Base-by-base conservation (phyloP, 164 flowering plant species). In the Liriodendron chinense region DNA sequence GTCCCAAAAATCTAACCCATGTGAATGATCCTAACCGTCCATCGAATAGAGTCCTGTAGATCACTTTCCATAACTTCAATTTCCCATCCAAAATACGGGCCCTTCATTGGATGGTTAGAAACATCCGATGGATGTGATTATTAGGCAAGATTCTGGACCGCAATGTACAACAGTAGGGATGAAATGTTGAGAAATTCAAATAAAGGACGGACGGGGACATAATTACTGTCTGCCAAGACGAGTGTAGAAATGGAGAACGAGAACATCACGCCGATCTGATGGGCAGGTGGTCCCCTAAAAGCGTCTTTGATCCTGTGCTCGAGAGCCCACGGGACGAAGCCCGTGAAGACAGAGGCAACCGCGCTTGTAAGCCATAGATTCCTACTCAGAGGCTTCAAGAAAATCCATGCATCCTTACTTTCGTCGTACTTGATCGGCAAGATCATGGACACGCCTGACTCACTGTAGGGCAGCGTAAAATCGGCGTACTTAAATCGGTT, bases 141-240 rank as follows among this genome's bases (percentile, higher is more conserved):
- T 34, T 34, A n/a, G 16, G n/a, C n/a, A n/a, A n/a, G n/a, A n/a
- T n/a, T n/a, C n/a, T n/a, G n/a, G n/a, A n/a, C n/a, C n/a, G n/a
- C n/a, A n/a, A n/a, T n/a, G n/a, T n/a, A n/a, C n/a, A n/a, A n/a
- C n/a, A 34, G 5, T 34, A 34, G 3, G 5, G 5, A 34, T 34
- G 64, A 61, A 22, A n/a, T 8, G 6, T 64, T 9, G 13, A 23
- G 67, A 24, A 64, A 64, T 21, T 21, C 28, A 48, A 70, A 24
- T 18, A 9, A 14, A 16, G 25, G 18, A 64, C 3, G 59, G 13
- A 2, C 10, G 16, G 56, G 22, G 9, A 50, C 24, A 66, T n/a
- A n/a, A n/a, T n/a, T n/a, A 84, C 86, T 78, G 23, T 84, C 81
- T 1, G 82, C 79, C 64, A 75, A 81, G 10, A 80, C 77, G n/a